Conservation (phyloP, 139 green algal genomes). For the Chlorella sp. region DNA sequence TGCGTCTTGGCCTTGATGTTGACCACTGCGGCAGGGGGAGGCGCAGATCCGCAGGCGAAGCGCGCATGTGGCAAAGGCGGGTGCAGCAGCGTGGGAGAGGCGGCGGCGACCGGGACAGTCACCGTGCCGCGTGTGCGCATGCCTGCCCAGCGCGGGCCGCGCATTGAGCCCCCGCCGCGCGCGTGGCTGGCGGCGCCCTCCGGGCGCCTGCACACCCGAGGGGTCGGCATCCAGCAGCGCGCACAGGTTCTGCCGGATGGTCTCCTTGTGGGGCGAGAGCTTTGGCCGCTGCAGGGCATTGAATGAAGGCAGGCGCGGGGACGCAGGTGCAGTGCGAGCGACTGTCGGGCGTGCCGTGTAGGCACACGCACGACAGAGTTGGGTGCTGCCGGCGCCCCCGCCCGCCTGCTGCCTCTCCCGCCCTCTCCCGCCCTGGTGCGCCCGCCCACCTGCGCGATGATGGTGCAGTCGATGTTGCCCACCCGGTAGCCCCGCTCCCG, state of each 20-base stretch:
- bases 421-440: neutral
- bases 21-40: slow-evolving; percentile 47
- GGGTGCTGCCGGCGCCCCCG: neutral
- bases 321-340: neutral
- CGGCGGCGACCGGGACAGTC: neutral
- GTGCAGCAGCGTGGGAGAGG: neutral
- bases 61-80: neutral
- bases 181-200: neutral
- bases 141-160: neutral
- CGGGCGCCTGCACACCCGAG: slow-evolving; percentile 68
- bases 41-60: neutral
- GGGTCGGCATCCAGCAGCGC: slow-evolving; percentile 73
- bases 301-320: neutral
- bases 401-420: neutral
- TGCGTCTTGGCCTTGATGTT: slow-evolving; percentile 99
- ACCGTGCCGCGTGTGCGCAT: neutral
- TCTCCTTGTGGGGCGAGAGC: slow-evolving; percentile 96
- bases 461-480: slow-evolving; percentile 96
- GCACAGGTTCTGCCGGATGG: slow-evolving; percentile 83
- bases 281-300: slow-evolving; percentile 81
- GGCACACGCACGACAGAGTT: neutral
- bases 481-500: slow-evolving; percentile 56
- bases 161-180: neutral
- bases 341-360: too few relatives aligned
- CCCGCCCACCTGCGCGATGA: slow-evolving; percentile 81